Evolutionary conservation across 306 rosid species (phyloP).

Genomic region (Dalbergia cochinchinensis): DNA sequence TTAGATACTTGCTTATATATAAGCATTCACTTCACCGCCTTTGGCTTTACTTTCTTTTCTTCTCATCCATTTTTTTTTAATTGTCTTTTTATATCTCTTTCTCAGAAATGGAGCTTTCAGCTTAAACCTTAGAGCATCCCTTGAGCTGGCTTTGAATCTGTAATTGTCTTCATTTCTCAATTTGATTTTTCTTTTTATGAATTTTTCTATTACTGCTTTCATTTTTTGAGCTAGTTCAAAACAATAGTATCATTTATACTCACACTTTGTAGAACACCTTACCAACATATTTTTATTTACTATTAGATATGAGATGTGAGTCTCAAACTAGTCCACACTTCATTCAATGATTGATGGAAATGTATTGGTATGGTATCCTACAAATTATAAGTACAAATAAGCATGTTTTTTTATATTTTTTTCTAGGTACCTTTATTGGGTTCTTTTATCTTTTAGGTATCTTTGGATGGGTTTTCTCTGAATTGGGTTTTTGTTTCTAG

Average conservation of each 20-base stretch:
- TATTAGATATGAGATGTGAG: too few species aligned
- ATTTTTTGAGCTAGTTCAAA: slow-evolving; percentile 33
- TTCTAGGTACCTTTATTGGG: not conserved
- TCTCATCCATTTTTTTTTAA: not conserved
- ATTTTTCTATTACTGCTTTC: slow-evolving; percentile 33
- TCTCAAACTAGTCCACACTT: too few species aligned
- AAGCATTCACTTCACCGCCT: slow-evolving; percentile 29
- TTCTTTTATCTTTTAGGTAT: not conserved
- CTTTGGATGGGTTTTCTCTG: slow-evolving; percentile 19
- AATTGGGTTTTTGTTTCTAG: slow-evolving; percentile 4
- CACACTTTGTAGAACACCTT: too few species aligned
- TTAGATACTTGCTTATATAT: slow-evolving; percentile 32
- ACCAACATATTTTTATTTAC: too few species aligned
- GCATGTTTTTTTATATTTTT: not conserved
- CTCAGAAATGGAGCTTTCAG: slow-evolving; percentile 45
- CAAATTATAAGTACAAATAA: too few species aligned
- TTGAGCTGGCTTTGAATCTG: slow-evolving; percentile 46
- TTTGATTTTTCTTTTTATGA: not conserved
- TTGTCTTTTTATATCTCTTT: not conserved
- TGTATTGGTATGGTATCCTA: too few species aligned
- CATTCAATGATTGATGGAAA: too few species aligned
- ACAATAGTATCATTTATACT: too few species aligned
- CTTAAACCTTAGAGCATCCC: slow-evolving; percentile 32
- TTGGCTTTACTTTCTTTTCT: not conserved
- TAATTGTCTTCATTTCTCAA: slow-evolving; percentile 39